Evolutionary conservation across 495 filamentous ascomycete genomes (phyloP).

Genomic region (Aspergillus ostianus): DNA sequence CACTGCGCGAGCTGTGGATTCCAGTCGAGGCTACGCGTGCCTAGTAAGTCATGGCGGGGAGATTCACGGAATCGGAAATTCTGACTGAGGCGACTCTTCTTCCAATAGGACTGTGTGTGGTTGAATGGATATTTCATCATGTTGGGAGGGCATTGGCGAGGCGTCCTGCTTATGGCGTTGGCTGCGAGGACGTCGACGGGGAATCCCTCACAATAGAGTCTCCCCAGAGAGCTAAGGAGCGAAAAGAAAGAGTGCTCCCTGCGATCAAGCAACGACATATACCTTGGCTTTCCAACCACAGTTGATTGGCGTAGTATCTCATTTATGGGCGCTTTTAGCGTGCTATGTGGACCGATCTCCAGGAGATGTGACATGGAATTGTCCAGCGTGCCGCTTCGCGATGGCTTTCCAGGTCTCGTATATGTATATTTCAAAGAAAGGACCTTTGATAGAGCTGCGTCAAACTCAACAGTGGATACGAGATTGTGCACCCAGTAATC

Average conservation of each 20-base stretch:
- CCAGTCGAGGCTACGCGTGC: constrained; percentile 16
- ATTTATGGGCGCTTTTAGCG: constrained; percentile 42
- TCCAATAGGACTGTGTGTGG: constrained; percentile 23
- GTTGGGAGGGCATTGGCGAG: constrained; percentile 26
- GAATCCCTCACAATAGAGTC: no score
- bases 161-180: constrained; percentile 16
- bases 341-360: constrained; percentile 52
- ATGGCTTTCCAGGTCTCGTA: constrained; percentile 3
- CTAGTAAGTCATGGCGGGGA: constrained; percentile 24
- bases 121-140: constrained; percentile 48
- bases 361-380: constrained; percentile 28
- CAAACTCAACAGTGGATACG: no score
- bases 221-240: no score
- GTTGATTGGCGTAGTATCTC: constrained; percentile 27
- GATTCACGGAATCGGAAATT: constrained; percentile 9
- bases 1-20: constrained; percentile 23
- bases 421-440: no score
- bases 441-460: no score
- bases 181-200: constrained; percentile 21
- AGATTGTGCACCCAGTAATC: no score
- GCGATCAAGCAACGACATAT: constrained; percentile 26
- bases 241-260: constrained; percentile 1
- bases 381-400: constrained; percentile 4
- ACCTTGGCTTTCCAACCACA: constrained; percentile 16
- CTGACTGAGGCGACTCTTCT: constrained; percentile 13